phyloP scores from a whole-genome alignment of 148 eudicot species.

The Bassia scoparia region DNA sequence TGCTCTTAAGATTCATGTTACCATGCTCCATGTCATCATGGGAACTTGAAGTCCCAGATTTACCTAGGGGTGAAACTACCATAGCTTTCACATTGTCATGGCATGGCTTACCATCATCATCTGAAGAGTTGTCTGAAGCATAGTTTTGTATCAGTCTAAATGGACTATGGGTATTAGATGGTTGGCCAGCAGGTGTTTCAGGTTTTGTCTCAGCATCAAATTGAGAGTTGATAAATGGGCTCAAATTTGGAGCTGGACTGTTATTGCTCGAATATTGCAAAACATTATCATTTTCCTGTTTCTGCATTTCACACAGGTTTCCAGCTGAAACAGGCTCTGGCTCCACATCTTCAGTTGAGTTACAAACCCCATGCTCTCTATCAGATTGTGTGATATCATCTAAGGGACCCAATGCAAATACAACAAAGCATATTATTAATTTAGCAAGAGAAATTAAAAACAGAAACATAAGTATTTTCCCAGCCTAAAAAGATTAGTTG shows the following conservation, averaged over 20 bases:
- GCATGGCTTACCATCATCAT: conserved; percentile 36
- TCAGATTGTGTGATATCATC: conserved; percentile 74
- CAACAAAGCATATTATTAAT: conserved; percentile 18
- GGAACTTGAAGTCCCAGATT: conserved; percentile 20
- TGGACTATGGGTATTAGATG: conserved; percentile 40
- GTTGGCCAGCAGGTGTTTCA: conserved; percentile 30
- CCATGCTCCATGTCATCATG: conserved; percentile 23
- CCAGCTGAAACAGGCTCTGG: conserved; percentile 28
- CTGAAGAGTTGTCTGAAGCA: conserved; percentile 64
- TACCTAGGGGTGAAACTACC: conserved; percentile 28
- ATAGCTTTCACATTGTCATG: conserved; percentile 34
- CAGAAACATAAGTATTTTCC: not conserved
- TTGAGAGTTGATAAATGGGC: conserved; percentile 26
- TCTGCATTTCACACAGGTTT: conserved; percentile 29
- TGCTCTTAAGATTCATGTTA: conserved; percentile 22
- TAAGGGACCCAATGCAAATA: conserved; percentile 33
- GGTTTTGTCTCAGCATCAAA: conserved; percentile 24
- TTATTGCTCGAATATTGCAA: conserved; percentile 26
- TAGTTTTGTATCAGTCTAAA: conserved; percentile 63
- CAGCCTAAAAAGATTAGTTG: not conserved
- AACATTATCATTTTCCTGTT: conserved; percentile 24
- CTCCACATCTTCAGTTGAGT: conserved; percentile 27
- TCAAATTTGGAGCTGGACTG: conserved; percentile 24
- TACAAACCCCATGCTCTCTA: conserved; percentile 30
- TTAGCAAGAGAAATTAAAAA: not conserved